Evolutionary conservation across 805 yeast genomes (phyloP).

Genomic region (Cyberlindnera xylosilytica): DNA sequence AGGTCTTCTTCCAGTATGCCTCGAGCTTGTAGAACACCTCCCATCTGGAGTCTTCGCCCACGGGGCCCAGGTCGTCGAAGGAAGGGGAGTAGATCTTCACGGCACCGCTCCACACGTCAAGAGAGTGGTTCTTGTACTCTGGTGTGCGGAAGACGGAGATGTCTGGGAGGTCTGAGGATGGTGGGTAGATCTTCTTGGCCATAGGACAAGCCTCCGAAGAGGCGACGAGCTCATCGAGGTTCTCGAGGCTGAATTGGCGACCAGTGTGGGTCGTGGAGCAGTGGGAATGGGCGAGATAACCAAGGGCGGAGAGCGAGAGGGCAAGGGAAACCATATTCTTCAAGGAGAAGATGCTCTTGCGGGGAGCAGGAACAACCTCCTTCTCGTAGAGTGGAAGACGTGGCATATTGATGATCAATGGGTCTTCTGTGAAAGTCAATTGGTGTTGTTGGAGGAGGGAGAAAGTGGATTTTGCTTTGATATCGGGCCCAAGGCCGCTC

Average conservation of each 20-base stretch:
- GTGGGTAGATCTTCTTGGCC: slow-evolving; percentile 7
- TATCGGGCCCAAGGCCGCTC: background rate
- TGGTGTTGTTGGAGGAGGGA: too few relatives aligned
- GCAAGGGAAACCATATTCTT: background rate
- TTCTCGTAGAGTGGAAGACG: background rate
- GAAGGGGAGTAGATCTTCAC: slow-evolving; percentile 13
- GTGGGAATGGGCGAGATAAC: slow-evolving; percentile 1
- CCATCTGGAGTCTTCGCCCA: slow-evolving; percentile 17
- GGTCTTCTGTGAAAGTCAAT: background rate
- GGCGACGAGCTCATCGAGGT: background rate
- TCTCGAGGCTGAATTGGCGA: background rate
- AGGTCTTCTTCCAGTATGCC: slow-evolving; percentile 9
- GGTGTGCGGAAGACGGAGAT: slow-evolving; percentile 12
- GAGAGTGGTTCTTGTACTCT: slow-evolving; percentile 14
- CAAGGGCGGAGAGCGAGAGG: background rate
- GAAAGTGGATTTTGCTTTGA: background rate
- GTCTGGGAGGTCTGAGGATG: slow-evolving; percentile 1
- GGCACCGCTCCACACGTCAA: slow-evolving; percentile 13
- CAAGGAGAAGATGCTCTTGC: background rate
- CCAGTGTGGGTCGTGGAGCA: background rate
- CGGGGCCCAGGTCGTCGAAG: slow-evolving; percentile 13
- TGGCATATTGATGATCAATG: too few relatives aligned
- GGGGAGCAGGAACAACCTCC: background rate
- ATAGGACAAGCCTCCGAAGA: slow-evolving; percentile 6
- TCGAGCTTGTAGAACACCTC: slow-evolving; percentile 13